Conservation (phyloP, 2,329 filamentous ascomycete species). For the Colletotrichum sp. region DNA sequence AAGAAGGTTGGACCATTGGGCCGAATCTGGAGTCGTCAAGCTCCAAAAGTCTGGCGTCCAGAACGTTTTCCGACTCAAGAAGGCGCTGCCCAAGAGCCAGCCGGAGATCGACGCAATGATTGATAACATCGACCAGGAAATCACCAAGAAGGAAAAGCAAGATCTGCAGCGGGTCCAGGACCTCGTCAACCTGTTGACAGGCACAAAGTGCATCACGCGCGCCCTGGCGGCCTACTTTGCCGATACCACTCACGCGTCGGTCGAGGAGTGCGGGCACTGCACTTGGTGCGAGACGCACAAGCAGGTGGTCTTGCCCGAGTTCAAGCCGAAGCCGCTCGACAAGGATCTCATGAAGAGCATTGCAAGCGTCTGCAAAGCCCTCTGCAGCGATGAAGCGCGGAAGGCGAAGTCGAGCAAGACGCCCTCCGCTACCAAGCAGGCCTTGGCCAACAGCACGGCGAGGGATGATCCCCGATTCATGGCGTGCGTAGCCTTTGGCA, state of each 20-base stretch:
- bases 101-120: conserved; percentile 49
- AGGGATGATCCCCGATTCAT: conserved; percentile 65
- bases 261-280: conserved; percentile 59
- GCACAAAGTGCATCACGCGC: conserved; percentile 53
- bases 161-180: conserved; percentile 55
- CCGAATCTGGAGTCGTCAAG: conserved; percentile 53
- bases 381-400: neutral
- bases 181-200: conserved; percentile 60
- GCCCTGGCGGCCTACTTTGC: conserved; percentile 63
- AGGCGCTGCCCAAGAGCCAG: conserved; percentile 46
- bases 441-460: conserved; percentile 29
- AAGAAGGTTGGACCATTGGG: conserved; percentile 58
- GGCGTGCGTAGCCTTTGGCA: conserved; percentile 66
- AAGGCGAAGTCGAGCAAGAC: neutral
- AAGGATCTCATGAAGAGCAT: conserved; percentile 44
- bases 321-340: conserved; percentile 43
- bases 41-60: conserved; percentile 57
- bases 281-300: conserved; percentile 50
- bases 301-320: conserved; percentile 41
- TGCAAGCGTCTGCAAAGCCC: conserved; percentile 39
- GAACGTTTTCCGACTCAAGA: conserved; percentile 58
- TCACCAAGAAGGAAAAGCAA: conserved; percentile 58
- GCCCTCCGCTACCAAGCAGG: neutral
- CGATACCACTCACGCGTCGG: conserved; percentile 48
- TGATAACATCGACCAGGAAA: conserved; percentile 51